Conservation (phyloP, 1,284 basidiomycete species). For the Tetrapyrgos nigripes region DNA sequence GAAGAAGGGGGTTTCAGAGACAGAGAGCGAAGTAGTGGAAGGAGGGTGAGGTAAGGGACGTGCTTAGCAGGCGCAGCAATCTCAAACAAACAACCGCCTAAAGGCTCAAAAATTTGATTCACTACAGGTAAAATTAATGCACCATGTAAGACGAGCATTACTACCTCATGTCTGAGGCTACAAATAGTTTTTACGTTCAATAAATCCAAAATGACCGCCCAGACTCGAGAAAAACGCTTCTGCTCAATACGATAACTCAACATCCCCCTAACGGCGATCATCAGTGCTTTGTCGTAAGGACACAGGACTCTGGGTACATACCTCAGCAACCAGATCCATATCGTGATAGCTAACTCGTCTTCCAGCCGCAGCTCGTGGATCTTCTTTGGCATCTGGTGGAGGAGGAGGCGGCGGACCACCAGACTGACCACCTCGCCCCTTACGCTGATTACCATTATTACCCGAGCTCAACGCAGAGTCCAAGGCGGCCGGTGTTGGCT, state of each 20-base stretch:
- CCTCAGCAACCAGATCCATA: constrained; percentile 86
- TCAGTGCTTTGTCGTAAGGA: constrained; percentile 12
- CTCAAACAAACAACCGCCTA: not conserved
- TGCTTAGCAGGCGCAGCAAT: not conserved
- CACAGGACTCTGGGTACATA: constrained; percentile 35
- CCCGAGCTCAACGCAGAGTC: constrained; percentile 62
- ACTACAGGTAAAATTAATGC: too few relatives aligned
- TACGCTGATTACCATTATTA: constrained; percentile 34
- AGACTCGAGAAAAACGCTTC: not conserved
- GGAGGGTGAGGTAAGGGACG: not conserved
- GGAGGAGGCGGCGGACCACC: constrained; percentile 71
- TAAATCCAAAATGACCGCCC: constrained; percentile 1
- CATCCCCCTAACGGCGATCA: constrained; percentile 59
- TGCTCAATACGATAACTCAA: constrained; percentile 81
- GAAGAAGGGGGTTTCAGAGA: not conserved
- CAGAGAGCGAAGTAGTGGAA: not conserved
- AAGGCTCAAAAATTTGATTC: too few relatives aligned
- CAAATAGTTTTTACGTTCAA: not conserved
- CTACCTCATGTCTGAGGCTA: not conserved
- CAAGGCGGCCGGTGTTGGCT: constrained; percentile 65
- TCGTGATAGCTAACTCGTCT: constrained; percentile 86
- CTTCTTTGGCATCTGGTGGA: constrained; percentile 85
- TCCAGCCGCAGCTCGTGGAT: constrained; percentile 83
- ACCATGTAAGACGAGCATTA: too few relatives aligned
- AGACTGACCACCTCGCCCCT: constrained; percentile 34